Conservation (phyloP, 345 rosid genomes). For the Cochlearia excelsa region DNA sequence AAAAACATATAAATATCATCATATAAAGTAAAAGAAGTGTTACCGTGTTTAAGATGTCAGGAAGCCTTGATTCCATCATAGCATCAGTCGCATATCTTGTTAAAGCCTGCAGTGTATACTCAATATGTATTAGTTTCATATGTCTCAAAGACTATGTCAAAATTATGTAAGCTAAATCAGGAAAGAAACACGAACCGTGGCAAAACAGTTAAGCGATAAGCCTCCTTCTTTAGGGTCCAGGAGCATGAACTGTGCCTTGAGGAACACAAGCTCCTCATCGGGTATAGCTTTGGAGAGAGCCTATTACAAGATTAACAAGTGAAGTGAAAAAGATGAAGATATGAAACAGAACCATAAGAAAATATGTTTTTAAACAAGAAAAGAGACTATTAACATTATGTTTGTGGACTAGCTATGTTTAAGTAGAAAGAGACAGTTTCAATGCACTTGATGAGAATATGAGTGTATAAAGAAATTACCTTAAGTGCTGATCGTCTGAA, state of each 20-base stretch:
- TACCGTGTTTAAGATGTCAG: slow-evolving; percentile 51
- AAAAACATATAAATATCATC: too few species aligned
- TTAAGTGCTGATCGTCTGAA: slow-evolving; percentile 78
- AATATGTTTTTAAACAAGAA: too few species aligned
- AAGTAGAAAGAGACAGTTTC: too few species aligned
- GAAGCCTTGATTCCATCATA: slow-evolving; percentile 75
- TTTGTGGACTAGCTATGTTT: too few species aligned
- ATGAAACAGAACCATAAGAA: too few species aligned
- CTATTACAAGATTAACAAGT: slow-evolving; percentile 41
- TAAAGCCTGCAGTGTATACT: slow-evolving; percentile 53
- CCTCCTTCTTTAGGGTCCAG: slow-evolving; percentile 75
- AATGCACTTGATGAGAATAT: too few species aligned
- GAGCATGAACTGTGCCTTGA: slow-evolving; percentile 67
- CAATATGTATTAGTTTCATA: too few species aligned
- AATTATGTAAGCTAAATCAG: too few species aligned
- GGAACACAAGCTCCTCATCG: slow-evolving; percentile 74
- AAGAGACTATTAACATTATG: too few species aligned
- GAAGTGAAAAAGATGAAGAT: neutral
- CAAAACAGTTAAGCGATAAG: slow-evolving; percentile 65
- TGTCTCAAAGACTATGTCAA: too few species aligned
- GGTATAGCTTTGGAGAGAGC: slow-evolving; percentile 88
- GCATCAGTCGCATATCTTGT: slow-evolving; percentile 67
- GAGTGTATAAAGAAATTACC: slow-evolving; percentile 38
- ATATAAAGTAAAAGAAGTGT: too few species aligned
- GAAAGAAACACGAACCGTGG: slow-evolving; percentile 44